Evolutionary conservation across 305 asterid genomes (phyloP).

Genomic region (Fraxinus sp.): DNA sequence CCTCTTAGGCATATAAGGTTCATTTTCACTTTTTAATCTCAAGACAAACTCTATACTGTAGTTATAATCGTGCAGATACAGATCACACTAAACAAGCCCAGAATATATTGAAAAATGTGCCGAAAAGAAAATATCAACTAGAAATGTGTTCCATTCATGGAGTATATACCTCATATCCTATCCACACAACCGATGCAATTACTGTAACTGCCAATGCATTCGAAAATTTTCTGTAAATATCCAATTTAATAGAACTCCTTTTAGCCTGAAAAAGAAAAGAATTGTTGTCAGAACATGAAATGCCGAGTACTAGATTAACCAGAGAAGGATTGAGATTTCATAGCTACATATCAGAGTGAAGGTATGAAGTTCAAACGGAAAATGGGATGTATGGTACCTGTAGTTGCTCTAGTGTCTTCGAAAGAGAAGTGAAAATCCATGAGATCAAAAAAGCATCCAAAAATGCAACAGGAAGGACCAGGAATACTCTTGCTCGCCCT

Average conservation of each 20-base stretch:
- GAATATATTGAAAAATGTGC: not conserved
- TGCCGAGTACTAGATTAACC: not conserved
- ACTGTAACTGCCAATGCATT: slow-evolving; percentile 82
- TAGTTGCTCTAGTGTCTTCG: slow-evolving; percentile 85
- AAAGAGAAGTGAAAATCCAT: slow-evolving; percentile 97
- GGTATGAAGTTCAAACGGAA: slow-evolving; percentile 7
- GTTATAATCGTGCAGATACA: not conserved
- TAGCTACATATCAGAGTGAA: slow-evolving; percentile 2
- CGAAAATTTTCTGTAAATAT: slow-evolving; percentile 83
- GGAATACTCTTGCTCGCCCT: slow-evolving; percentile 74
- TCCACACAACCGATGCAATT: slow-evolving; percentile 83
- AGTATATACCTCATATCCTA: slow-evolving; percentile 81
- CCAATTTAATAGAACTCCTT: slow-evolving; percentile 84
- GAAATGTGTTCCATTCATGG: slow-evolving; percentile 13
- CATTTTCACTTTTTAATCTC: not conserved
- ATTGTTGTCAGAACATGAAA: slow-evolving; percentile 15
- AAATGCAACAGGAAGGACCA: slow-evolving; percentile 87
- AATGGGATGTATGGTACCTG: slow-evolving; percentile 52
- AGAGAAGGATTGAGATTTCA: slow-evolving; percentile 14
- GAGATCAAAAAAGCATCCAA: slow-evolving; percentile 87
- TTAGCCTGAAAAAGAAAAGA: slow-evolving; percentile 64
- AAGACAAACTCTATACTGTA: not conserved
- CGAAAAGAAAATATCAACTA: slow-evolving; percentile 5
- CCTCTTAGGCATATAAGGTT: not conserved
- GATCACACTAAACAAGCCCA: not conserved